These are phyloP conservation scores for Trypanosoma scelopori DNA, from an alignment of 208 protist species.

Conservation along the genomic window DNA sequence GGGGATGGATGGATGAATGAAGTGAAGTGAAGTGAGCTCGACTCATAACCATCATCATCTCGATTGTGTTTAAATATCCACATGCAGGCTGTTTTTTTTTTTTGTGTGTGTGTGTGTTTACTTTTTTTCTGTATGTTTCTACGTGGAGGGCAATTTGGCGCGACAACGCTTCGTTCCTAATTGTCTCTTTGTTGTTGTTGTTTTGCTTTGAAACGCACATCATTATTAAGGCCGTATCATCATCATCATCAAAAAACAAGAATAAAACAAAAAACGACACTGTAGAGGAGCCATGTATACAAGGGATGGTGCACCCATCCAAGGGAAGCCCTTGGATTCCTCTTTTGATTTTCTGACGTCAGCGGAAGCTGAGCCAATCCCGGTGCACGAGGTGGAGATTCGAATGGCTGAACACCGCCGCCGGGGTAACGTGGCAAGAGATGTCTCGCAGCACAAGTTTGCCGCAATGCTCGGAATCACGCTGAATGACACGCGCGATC, in stretches of 20 bases:
- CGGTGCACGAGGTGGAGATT: slow-evolving; percentile 50
- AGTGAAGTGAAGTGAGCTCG: not conserved
- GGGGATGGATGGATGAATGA: not conserved
- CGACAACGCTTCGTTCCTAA: too few relatives aligned
- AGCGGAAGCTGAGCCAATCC: slow-evolving; percentile 17
- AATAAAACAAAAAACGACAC: too few relatives aligned
- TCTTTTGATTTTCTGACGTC: slow-evolving; percentile 62
- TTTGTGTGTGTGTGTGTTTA: too few relatives aligned
- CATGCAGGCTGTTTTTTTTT: too few relatives aligned
- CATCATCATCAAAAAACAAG: too few relatives aligned
- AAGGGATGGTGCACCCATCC: not conserved
- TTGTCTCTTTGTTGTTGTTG: too few relatives aligned
- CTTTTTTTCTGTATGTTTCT: too few relatives aligned
- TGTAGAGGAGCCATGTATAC: not conserved
- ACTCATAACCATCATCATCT: too few relatives aligned
- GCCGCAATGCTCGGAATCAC: slow-evolving; percentile 39
- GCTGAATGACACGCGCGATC: slow-evolving; percentile 39
- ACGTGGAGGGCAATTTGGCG: too few relatives aligned
- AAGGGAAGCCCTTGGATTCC: not conserved
- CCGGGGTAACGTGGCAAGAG: slow-evolving; percentile 19
- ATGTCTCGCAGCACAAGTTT: slow-evolving; percentile 47
- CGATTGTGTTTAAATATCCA: too few relatives aligned
- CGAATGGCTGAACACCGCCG: slow-evolving; percentile 33
- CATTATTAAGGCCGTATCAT: too few relatives aligned
- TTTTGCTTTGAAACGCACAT: too few relatives aligned